Base-by-base conservation (phyloP, 192 early-diverging fungal genomes). In the Entomortierella parvispora region DNA sequence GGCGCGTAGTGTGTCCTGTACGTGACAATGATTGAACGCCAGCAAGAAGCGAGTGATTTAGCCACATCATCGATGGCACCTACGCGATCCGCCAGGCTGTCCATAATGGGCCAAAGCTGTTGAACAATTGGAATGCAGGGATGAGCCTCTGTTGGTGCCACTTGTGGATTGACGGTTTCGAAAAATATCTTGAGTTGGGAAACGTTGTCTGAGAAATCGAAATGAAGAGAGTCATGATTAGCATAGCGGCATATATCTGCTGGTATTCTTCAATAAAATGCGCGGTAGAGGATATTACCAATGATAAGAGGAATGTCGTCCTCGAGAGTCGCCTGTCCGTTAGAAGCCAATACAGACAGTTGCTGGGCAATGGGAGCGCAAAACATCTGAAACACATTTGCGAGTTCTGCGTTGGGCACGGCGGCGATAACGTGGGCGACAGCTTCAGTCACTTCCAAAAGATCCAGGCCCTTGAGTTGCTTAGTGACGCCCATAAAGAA, bases 351-450 rank as follows among this genome's bases (percentile, higher is more conserved):
- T 28, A 69, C 80, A 43, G 93, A 87, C n/a, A 95, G 59, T 43
- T 86, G 71, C 54, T 93, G 87, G 8, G 91, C 94, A 28, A 93
- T 82, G 12, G 93, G 93, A 9, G 89, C 58, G 65, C 87, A 91
- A 69, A 94, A 95, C 70, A 84, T 81, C 51, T 89, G 83, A 45
- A 95, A 68, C n/a, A 90, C 87, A 31, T 87, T 75, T 14, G 84
- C 64, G 23, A 90, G 58, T 47, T 88, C 81, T 20, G 79, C 62
- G 2, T 84, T 69, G 40, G 93, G 93, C 22, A 96, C 89, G 7
- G 90, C 92, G n/a, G 86, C 90, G 42, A 97, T 83, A 14, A 97
- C 91, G 56, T 96, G 91, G 1, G 97, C 91, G 40, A 99, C 88
- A 1, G 93, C 97, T 62, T 93, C 91, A 0, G 94, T 93, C 12